Evolutionary conservation across 2,329 filamentous ascomycete species (phyloP).

Genomic region (Cladosporium sp.): DNA sequence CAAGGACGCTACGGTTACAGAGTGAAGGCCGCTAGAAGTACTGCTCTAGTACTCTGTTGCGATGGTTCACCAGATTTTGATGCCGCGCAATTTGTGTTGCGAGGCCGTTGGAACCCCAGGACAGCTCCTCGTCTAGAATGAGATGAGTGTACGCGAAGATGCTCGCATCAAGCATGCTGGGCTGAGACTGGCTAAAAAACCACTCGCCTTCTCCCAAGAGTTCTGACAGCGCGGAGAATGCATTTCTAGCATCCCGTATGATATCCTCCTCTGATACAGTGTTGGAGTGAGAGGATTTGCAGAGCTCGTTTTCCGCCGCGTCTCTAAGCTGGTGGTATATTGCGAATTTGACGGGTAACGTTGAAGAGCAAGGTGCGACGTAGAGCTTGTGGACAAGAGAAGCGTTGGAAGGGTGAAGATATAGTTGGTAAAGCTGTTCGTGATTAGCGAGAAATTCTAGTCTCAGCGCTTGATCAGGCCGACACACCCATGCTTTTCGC

Average conservation of each 20-base stretch:
- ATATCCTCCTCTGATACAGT: conserved; percentile 43
- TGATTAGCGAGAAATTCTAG: not conserved
- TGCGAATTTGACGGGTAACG: conserved; percentile 55
- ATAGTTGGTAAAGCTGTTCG: conserved; percentile 66
- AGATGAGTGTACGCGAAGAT: conserved; percentile 87
- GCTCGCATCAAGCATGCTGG: conserved; percentile 76
- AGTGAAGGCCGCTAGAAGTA: conserved; percentile 38
- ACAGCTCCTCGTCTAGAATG: conserved; percentile 58
- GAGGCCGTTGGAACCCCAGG: conserved; percentile 60
- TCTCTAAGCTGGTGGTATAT: conserved; percentile 61
- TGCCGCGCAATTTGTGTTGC: conserved; percentile 50
- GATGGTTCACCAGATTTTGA: conserved; percentile 60
- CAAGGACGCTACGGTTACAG: not conserved
- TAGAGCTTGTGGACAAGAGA: conserved; percentile 66
- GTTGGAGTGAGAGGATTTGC: conserved; percentile 45
- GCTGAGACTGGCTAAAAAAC: conserved; percentile 54
- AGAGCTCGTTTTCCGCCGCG: conserved; percentile 69
- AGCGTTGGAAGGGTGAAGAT: conserved; percentile 65
- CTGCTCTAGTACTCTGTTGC: conserved; percentile 48
- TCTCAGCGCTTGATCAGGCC: not conserved
- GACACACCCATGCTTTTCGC: conserved; percentile 74
- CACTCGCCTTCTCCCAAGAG: conserved; percentile 53
- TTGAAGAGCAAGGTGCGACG: conserved; percentile 55
- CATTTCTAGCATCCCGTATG: conserved; percentile 55
- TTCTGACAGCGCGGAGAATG: conserved; percentile 55